A percentile compares a stretch with the other conserved stretches of the same genome.
Evolutionary conservation across 1,139 yeast genomes (phyloP).

Genomic region (Saccharomyces hybrid): DNA sequence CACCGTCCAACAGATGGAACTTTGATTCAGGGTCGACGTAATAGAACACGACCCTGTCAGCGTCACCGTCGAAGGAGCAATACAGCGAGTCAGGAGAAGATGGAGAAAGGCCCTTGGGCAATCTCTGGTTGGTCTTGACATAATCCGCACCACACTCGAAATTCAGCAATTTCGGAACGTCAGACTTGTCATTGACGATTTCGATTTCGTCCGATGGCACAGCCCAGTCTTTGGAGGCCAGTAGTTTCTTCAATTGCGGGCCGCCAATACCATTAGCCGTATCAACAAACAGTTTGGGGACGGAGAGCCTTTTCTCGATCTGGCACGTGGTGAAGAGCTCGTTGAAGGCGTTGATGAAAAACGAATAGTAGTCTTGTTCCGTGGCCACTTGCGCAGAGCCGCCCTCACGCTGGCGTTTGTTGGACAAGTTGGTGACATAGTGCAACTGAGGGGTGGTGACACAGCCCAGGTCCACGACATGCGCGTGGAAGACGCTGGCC

Average conservation of each 20-base stretch:
- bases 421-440: slow-evolving; percentile 48
- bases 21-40: slow-evolving; percentile 39
- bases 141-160: slow-evolving; percentile 89
- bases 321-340: slow-evolving; percentile 35
- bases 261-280: slow-evolving; percentile 97
- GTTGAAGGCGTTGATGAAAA: slow-evolving; percentile 45
- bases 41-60: slow-evolving; percentile 88
- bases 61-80: slow-evolving; percentile 95
- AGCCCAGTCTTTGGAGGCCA: slow-evolving; percentile 32
- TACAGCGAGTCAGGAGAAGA: slow-evolving; percentile 39
- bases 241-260: slow-evolving; percentile 53
- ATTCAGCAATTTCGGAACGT: slow-evolving; percentile 55
- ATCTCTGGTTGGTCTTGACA: slow-evolving; percentile 79
- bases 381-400: slow-evolving; percentile 38
- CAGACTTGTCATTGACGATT: slow-evolving; percentile 54
- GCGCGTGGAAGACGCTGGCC: slow-evolving; percentile 38
- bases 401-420: slow-evolving; percentile 45
- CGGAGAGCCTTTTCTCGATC: slow-evolving; percentile 29
- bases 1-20: slow-evolving; percentile 84
- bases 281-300: slow-evolving; percentile 56
- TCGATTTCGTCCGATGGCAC: slow-evolving; percentile 36
- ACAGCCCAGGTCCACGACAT: slow-evolving; percentile 49
- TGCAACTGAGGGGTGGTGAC: slow-evolving; percentile 94
- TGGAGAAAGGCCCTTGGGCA: slow-evolving; percentile 52
- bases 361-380: slow-evolving; percentile 55